Percentiles rank a stretch among this genome's conserved stretches.
Conservation (phyloP, 73 alveolate genomes). For the Paramecium bursaria region DNA sequence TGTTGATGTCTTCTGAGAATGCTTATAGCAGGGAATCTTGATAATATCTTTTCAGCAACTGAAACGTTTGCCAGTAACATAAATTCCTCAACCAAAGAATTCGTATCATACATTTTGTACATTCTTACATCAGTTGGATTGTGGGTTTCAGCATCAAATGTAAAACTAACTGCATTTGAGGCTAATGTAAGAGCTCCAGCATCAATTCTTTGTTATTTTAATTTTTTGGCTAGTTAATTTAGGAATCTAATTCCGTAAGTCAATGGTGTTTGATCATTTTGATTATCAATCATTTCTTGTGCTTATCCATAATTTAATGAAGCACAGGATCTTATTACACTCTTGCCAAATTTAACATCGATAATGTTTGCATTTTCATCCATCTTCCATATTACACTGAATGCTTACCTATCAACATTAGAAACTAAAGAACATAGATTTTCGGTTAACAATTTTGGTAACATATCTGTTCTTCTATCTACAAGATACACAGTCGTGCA, state of each 20-base stretch:
- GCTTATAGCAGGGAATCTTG: slow-evolving; percentile 81
- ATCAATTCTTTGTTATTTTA: slow-evolving; percentile 85
- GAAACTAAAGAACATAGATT: slow-evolving; percentile 94
- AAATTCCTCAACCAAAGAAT: slow-evolving; percentile 96
- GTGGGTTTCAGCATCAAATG: slow-evolving; percentile 91
- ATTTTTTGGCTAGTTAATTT: slow-evolving; percentile 79
- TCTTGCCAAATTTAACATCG: slow-evolving; percentile 79
- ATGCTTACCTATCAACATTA: slow-evolving; percentile 94
- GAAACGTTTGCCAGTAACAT: slow-evolving; percentile 98
- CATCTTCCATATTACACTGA: slow-evolving; percentile 97
- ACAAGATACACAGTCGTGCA: slow-evolving; percentile 98
- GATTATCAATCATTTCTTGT: slow-evolving; percentile 80
- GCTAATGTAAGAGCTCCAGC: slow-evolving; percentile 97
- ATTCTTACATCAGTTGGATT: slow-evolving; percentile 93
- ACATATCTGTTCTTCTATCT: slow-evolving; percentile 98
- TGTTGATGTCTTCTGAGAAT: slow-evolving; percentile 88
- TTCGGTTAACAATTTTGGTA: slow-evolving; percentile 97
- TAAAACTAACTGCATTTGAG: slow-evolving; percentile 95
- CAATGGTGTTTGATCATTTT: slow-evolving; percentile 77
- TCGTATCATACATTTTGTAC: slow-evolving; percentile 87
- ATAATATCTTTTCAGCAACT: slow-evolving; percentile 88
- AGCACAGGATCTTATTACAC: slow-evolving; percentile 86
- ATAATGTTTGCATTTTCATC: slow-evolving; percentile 82
- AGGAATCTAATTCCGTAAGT: slow-evolving; percentile 77
- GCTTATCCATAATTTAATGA: slow-evolving; percentile 87